Base-by-base conservation (phyloP, 805 yeast species). In the Saturnispora diversa region DNA sequence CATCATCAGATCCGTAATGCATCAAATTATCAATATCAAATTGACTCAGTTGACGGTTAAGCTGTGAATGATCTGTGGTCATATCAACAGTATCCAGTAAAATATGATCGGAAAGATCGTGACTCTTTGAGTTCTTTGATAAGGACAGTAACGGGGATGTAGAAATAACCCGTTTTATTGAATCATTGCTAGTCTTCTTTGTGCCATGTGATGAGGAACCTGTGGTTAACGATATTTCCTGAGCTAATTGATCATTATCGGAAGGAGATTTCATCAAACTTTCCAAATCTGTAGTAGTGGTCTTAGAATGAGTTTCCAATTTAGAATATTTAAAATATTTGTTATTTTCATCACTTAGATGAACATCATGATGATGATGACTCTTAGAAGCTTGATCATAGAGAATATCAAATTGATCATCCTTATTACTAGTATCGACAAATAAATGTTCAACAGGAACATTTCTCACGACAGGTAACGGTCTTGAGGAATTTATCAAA, bases 41-140 rank as follows among this genome's bases (percentile, higher is more conserved):
- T 34, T 55, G 60, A 31, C 52, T 55, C 28, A 58, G 45, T 37
- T 58, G 62, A 32, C 54, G 60, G 33, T 57, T 55, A 15, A 57
- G 43, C 37, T 56, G 62, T 2, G 57, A 46, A 43, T 55, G 58
- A 37, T 55, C 59, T 7, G 52, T 51, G 8, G 47, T 55, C 6
- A 55, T 46, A 21, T 31, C 28, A 12, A 42, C 43, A 22, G 29
- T 23, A n/a, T 31, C 40, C 4, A 40, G 15, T 5, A 35, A 31
- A 11, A 44, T 27, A n/a, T 39, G 44, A 20, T 20, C 32, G 8
- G 37, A 30, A 19, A 30, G 33, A 19, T 30, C 33, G 23, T 30
- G 29, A 8, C 21, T 4, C 16, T 22, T 23, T 10, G 21, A 11
- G 6, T 13, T 19, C 10, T 22, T 23, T 5, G 29, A 34, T 20